These are phyloP conservation scores for Sporothrix phasma DNA, from an alignment of 2,329 filamentous ascomycete genomes.

Conservation along the genomic window DNA sequence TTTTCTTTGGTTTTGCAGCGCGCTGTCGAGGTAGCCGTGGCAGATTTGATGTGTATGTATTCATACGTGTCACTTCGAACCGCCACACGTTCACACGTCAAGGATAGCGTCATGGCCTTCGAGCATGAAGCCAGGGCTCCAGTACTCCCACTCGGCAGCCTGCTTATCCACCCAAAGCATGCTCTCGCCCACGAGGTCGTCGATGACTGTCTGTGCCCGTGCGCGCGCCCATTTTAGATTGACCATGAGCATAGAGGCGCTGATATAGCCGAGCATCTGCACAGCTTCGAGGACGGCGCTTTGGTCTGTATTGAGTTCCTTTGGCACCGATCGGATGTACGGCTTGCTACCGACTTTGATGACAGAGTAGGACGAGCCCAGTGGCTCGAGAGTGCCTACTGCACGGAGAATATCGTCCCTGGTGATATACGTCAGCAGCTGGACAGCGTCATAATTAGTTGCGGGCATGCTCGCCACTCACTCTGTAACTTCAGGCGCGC, in stretches of 20 bases:
- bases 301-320: slow-evolving; percentile 92
- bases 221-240: slow-evolving; percentile 82
- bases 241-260: slow-evolving; percentile 73
- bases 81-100: slow-evolving; percentile 16
- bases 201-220: slow-evolving; percentile 77
- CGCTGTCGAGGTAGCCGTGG: too few relatives aligned
- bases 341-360: slow-evolving; percentile 72
- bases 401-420: slow-evolving; percentile 85
- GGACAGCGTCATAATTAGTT: too few relatives aligned
- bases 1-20: too few relatives aligned
- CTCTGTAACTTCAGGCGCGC: slow-evolving; percentile 71
- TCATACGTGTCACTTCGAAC: neutral
- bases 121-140: slow-evolving; percentile 70
- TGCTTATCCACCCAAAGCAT: slow-evolving; percentile 93
- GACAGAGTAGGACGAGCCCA: slow-evolving; percentile 81
- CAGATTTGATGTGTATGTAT: neutral
- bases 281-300: slow-evolving; percentile 84
- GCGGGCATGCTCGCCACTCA: slow-evolving; percentile 30
- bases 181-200: slow-evolving; percentile 79
- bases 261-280: slow-evolving; percentile 82
- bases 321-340: slow-evolving; percentile 86
- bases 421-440: neutral
- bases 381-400: slow-evolving; percentile 73
- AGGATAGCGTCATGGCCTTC: slow-evolving; percentile 27
- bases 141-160: slow-evolving; percentile 81